phyloP scores from a whole-genome alignment of 176 grass and related monocot genomes.

The Luzula sylvatica region DNA sequence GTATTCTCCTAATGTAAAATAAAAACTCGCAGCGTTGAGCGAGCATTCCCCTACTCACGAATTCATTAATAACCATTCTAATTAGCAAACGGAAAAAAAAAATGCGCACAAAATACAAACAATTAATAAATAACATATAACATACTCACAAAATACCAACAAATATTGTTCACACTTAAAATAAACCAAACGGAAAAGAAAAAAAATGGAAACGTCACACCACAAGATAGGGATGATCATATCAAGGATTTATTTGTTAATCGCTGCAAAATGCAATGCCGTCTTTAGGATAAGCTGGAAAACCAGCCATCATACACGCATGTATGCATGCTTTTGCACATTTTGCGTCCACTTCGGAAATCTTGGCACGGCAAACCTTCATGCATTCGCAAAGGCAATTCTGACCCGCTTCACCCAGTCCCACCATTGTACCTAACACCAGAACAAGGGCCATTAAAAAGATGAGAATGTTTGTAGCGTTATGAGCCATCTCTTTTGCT shows the following conservation, averaged over 20 bases:
- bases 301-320: conserved; percentile 5
- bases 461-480: background rate
- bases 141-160: too few relatives aligned
- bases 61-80: too few relatives aligned
- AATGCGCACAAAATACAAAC: too few relatives aligned
- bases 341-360: background rate
- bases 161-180: too few relatives aligned
- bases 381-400: conserved; percentile 24
- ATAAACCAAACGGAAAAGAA: too few relatives aligned
- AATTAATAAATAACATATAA: too few relatives aligned
- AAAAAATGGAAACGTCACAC: too few relatives aligned
- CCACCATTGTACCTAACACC: background rate
- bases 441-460: conserved; percentile 5
- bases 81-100: too few relatives aligned
- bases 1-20: too few relatives aligned
- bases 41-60: too few relatives aligned
- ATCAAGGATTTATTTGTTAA: background rate
- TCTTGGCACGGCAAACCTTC: conserved; percentile 8
- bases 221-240: too few relatives aligned
- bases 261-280: conserved; percentile 10
- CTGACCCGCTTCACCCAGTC: background rate
- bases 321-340: conserved; percentile 12
- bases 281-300: background rate
- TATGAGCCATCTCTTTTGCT: conserved; percentile 6
- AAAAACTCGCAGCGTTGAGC: too few relatives aligned